Percentiles rank a stretch among this genome's conserved stretches.
phyloP scores from a whole-genome alignment of 1,284 basidiomycete species.

The Ustilago vetiveriae region DNA sequence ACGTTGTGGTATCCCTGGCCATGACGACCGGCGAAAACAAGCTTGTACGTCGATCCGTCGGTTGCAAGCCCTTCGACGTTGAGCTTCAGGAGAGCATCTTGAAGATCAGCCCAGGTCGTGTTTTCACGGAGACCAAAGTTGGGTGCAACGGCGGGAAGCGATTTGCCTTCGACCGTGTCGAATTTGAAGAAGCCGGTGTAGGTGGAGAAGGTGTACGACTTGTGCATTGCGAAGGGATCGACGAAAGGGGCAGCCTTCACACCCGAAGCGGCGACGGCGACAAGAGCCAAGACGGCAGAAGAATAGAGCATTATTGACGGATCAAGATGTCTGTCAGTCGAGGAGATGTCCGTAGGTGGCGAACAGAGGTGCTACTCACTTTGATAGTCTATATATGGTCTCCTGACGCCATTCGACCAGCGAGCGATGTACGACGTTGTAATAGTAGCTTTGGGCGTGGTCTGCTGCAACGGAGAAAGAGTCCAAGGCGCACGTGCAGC shows the following conservation, averaged over 20 bases:
- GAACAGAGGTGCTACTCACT: too few species aligned
- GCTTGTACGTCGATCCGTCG: constrained; percentile 44
- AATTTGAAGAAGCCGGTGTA: constrained; percentile 46
- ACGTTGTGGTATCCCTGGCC: constrained; percentile 55
- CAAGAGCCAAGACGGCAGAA: constrained; percentile 20
- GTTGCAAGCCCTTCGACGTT: constrained; percentile 17
- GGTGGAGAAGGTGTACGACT: constrained; percentile 24
- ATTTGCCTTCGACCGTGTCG: constrained; percentile 23
- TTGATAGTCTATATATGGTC: not conserved
- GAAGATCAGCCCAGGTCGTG: constrained; percentile 36
- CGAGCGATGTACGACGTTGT: not conserved
- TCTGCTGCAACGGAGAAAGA: too few species aligned
- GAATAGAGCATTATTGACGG: constrained; percentile 13
- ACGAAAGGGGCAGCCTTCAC: constrained; percentile 27
- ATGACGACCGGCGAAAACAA: constrained; percentile 46
- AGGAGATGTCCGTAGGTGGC: too few species aligned
- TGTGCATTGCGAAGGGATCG: constrained; percentile 31
- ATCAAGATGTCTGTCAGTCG: too few species aligned
- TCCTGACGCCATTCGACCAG: not conserved
- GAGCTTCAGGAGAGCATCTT: constrained; percentile 22
- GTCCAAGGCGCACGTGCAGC: too few species aligned
- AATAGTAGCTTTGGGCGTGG: too few species aligned
- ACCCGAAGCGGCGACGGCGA: constrained; percentile 17
- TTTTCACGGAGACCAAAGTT: constrained; percentile 48
- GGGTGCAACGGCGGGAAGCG: constrained; percentile 41